Evolutionary conservation across 1,284 basidiomycete species (phyloP).

Genomic region (Rhizoctonia solani): DNA sequence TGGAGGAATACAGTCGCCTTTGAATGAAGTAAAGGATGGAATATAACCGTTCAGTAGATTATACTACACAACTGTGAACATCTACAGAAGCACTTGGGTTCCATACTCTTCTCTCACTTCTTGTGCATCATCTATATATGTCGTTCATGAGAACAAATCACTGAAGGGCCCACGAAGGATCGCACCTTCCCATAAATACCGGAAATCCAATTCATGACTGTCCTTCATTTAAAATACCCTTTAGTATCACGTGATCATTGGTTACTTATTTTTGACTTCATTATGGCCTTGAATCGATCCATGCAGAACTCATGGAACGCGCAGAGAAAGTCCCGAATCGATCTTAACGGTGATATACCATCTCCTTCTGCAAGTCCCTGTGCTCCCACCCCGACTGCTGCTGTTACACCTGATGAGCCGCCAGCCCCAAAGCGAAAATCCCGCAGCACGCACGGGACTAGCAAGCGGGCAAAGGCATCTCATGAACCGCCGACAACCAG

Average conservation of each 20-base stretch:
- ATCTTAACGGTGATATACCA: constrained; percentile 57
- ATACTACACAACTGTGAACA: no score
- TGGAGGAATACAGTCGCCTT: no score
- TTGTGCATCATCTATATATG: no score
- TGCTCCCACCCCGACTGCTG: constrained; percentile 44
- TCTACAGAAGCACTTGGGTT: no score
- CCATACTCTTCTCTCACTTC: no score
- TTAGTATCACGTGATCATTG: background rate
- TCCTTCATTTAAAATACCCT: no score
- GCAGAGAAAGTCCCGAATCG: constrained; percentile 63
- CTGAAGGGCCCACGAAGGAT: no score
- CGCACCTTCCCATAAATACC: no score
- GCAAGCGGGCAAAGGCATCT: constrained; percentile 58
- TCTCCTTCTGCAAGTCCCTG: constrained; percentile 41
- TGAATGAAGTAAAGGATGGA: no score
- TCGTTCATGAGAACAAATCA: no score
- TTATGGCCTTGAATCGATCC: constrained; percentile 61
- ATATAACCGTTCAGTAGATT: no score
- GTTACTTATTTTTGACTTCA: background rate
- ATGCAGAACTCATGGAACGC: constrained; percentile 76
- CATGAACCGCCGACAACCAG: constrained; percentile 69
- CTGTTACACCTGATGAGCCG: constrained; percentile 39
- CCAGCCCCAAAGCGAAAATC: constrained; percentile 60
- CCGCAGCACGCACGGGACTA: constrained; percentile 53
- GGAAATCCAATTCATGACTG: no score